Evolutionary conservation across 352 stramenopile species (phyloP).

Genomic region (Pseudoperonospora humuli): DNA sequence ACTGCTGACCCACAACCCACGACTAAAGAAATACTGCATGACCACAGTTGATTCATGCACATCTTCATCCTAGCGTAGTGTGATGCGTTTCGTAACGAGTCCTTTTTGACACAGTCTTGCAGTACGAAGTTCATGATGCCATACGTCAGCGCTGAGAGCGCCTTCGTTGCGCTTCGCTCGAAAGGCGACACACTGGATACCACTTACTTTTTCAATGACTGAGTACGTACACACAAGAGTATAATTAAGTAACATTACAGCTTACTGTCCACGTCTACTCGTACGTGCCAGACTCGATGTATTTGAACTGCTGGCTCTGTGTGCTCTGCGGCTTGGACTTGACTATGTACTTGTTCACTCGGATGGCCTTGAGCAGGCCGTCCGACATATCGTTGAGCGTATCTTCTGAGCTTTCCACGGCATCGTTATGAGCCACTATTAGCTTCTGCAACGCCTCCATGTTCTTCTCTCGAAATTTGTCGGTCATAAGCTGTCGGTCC

Average conservation of each 20-base stretch:
- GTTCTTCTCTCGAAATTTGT: conserved; percentile 61
- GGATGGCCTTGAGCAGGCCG: conserved; percentile 72
- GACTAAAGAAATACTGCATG: no score
- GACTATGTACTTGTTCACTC: conserved; percentile 80
- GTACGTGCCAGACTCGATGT: conserved; percentile 78
- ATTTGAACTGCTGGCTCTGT: conserved; percentile 77
- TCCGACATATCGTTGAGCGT: conserved; percentile 83
- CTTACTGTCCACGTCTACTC: conserved; percentile 17
- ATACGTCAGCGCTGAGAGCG: conserved; percentile 47
- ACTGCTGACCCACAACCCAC: no score
- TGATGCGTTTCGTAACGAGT: no score
- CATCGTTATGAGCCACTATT: conserved; percentile 57
- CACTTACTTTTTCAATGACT: conserved; percentile 13
- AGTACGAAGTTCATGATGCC: conserved; percentile 23
- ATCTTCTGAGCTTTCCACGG: conserved; percentile 71
- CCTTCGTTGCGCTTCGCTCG: conserved; percentile 23
- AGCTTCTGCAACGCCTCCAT: conserved; percentile 60
- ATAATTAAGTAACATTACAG: conserved; percentile 21
- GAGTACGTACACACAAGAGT: conserved; percentile 15
- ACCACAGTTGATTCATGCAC: no score
- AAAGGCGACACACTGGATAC: conserved; percentile 14
- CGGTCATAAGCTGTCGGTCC: conserved; percentile 62
- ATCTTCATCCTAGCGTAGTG: no score
- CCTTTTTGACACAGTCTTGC: no score
- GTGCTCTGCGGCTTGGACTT: conserved; percentile 73